Base-by-base conservation (phyloP, 768 basidiomycete genomes). In the Cystofilobasidium ferigula region DNA sequence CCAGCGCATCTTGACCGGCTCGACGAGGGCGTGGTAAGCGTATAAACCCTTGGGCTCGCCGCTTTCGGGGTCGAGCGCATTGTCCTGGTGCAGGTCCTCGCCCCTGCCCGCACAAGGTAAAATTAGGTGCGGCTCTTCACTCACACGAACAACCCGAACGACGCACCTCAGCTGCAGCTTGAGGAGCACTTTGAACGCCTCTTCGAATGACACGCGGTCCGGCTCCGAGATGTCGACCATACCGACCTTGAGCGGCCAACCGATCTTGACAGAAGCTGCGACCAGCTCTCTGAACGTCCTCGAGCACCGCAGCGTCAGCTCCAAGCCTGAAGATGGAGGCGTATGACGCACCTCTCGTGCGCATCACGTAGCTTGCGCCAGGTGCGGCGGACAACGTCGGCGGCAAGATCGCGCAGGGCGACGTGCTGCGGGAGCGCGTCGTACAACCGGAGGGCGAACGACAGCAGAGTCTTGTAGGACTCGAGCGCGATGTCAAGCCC, bases 1-100 rank as follows among this genome's bases (percentile, higher is more conserved):
- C 80, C 97, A 99, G 24, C 95, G 83, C 67, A 90, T 76, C 1
- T 86, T 79, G 57, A 99, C 81, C 1, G 93, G 88, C 51, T 86
- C 84, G 4, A 90, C 82, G 22, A 99, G 82, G 2, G 88, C 86
- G 73, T 89, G 86, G 22, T 98, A 71, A 1, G 95, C 83, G 75
- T 93, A 93, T 38, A 97, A 73, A 0, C 85, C 84, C 57, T 83
- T 81, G 6, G 72, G 81, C 78, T 70, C 56, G 43, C 68, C 70
- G 69, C 72, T 54, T 32, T 59, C 30, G 61, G 56, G 42, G 75
- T 74, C 26, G 78, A 77, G n/a, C 84, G 73, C 45, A 80, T 77
- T 43, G 70, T 43, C 34, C 65, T 57, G 38, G 62, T 72, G 70
- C 12, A 75, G 61, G 32, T 67, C 67, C 38, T 76, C 74, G 10